Evolutionary conservation across 140 eudicot genomes (phyloP).

Genomic region (Ambrosia hybrid): DNA sequence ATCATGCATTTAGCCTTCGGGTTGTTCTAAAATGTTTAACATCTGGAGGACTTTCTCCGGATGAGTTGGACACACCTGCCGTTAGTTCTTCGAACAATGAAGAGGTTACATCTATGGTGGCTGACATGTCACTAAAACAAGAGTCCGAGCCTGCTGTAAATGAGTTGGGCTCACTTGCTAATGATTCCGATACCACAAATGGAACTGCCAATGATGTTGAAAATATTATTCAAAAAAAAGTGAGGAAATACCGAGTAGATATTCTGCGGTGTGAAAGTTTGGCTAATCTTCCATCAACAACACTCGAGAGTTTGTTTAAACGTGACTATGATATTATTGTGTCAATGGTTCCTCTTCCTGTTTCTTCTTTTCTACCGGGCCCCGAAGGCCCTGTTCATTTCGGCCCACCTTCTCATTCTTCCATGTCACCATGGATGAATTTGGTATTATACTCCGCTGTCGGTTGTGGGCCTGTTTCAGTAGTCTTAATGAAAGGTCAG

Average conservation of each 20-base stretch:
- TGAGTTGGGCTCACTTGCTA: slow-evolving; percentile 26
- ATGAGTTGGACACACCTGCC: slow-evolving; percentile 39
- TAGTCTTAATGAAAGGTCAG: slow-evolving; percentile 94
- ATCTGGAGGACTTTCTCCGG: slow-evolving; percentile 73
- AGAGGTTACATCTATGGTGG: slow-evolving; percentile 16
- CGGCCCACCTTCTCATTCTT: slow-evolving; percentile 86
- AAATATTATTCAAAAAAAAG: slow-evolving; percentile 35
- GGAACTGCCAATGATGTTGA: slow-evolving; percentile 34
- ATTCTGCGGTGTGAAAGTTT: slow-evolving; percentile 93
- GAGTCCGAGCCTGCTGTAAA: slow-evolving; percentile 28
- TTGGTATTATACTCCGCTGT: slow-evolving; percentile 70
- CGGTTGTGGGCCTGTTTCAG: slow-evolving; percentile 86
- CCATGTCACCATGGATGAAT: slow-evolving; percentile 99
- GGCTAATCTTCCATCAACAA: slow-evolving; percentile 78
- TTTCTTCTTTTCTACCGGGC: slow-evolving; percentile 44
- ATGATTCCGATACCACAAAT: slow-evolving; percentile 33
- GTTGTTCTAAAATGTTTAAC: slow-evolving; percentile 79
- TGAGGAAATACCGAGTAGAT: slow-evolving; percentile 80
- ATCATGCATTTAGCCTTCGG: slow-evolving; percentile 96
- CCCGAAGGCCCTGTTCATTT: slow-evolving; percentile 91
- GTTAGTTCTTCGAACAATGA: slow-evolving; percentile 33
- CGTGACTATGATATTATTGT: slow-evolving; percentile 93
- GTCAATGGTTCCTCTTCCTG: slow-evolving; percentile 80
- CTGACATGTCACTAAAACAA: slow-evolving; percentile 37
- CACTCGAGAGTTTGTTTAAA: slow-evolving; percentile 73